Evolutionary conservation across 441 rosid genomes (phyloP), one percentile per base, ranked within the genome.

Genomic region (Viola pubescens): DNA sequence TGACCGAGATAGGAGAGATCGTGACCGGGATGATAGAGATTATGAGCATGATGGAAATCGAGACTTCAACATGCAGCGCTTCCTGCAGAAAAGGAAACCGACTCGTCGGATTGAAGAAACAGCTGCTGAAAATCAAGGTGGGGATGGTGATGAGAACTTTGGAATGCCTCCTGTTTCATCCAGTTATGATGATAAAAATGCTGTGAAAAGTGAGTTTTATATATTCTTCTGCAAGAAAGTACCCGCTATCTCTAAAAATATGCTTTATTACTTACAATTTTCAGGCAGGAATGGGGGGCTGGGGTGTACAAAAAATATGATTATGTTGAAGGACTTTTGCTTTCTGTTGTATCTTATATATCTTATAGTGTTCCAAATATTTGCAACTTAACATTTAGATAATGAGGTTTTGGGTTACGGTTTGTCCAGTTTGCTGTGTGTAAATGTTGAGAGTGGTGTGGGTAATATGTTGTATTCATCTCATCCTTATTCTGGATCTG

Each of bases 151-250:
- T 64, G 84, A 78, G 67, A 70, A 79, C 65, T 74, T 71, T 72
- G 85, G 83, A 70, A 68, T 62, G 47, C 71, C 52, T 61, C 77
- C 76, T 19, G 66, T 73, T 71, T 85, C 91, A 62, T 81, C 86
- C 47, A 58, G 80, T 57, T 70, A 61, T 76, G 90, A 81, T 71
- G 92, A 91, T 68, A 87, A 80, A 83, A 79, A 77, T 84, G 72
- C 76, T 54, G 69, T 66, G 69, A 80, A 84, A 72, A 75, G 83
- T 81, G 71, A 72, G 83, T 74, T 60, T 13, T 37, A 57, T 14
- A 26, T 26, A 26, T 26, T 26, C 34, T 26, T 26, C 34, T 26
- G 34, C 34, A 26, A 26, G 34, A 26, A 26, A 26, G 34, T 2
- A 26, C 34, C 1, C 34, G 34, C 34, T 26, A 26, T 26, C 34